Evolutionary conservation across 2,329 filamentous ascomycete species (phyloP).

Genomic region (Alternaria gansuensis): DNA sequence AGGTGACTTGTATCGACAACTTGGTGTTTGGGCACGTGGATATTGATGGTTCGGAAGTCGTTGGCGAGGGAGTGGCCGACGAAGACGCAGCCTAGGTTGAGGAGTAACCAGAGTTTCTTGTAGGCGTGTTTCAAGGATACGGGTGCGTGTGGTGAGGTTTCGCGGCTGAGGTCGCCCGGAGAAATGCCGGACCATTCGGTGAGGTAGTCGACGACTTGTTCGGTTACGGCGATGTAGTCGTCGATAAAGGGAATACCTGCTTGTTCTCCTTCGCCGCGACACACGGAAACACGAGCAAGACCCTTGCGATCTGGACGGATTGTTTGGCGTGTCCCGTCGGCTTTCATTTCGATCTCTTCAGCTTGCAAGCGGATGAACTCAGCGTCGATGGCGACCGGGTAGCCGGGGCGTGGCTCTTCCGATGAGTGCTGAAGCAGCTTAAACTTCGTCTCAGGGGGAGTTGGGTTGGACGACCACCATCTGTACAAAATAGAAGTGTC

Average conservation of each 20-base stretch:
- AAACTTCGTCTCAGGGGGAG: constrained; percentile 64
- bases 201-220: constrained; percentile 92
- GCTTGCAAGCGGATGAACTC: constrained; percentile 95
- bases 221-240: constrained; percentile 92
- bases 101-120: constrained; percentile 96
- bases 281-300: constrained; percentile 89
- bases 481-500: constrained; percentile 86
- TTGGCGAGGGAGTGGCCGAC: constrained; percentile 92
- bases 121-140: constrained; percentile 90
- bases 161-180: constrained; percentile 81
- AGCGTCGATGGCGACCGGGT: constrained; percentile 88
- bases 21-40: constrained; percentile 88
- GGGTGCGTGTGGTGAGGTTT: constrained; percentile 80
- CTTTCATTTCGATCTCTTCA: constrained; percentile 95
- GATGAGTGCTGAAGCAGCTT: constrained; percentile 63
- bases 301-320: constrained; percentile 91
- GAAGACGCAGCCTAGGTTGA: constrained; percentile 94
- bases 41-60: constrained; percentile 98
- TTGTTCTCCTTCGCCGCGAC: constrained; percentile 78
- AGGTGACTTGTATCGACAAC: constrained; percentile 94
- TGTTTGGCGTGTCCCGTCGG: constrained; percentile 89
- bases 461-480: constrained; percentile 64
- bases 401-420: constrained; percentile 75
- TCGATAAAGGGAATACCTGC: constrained; percentile 93
- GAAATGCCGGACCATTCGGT: constrained; percentile 94